A percentile compares a stretch with the other conserved stretches of the same genome.
These are phyloP conservation scores for Leccinum disarticulatum DNA, from an alignment of 768 basidiomycete genomes.

Conservation along the genomic window DNA sequence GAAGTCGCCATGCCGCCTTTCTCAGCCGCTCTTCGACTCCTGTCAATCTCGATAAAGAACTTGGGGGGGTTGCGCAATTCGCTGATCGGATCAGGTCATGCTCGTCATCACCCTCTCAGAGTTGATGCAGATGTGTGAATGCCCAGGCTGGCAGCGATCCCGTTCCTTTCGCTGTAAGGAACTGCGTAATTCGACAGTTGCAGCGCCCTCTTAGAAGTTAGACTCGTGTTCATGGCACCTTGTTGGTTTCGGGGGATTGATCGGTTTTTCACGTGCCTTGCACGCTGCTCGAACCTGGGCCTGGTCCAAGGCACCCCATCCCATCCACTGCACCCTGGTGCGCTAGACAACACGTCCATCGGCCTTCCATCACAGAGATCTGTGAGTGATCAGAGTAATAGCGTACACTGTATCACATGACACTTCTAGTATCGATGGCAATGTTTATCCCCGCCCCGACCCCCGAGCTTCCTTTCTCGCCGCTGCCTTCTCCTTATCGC, in stretches of 20 bases:
- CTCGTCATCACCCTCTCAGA: background rate
- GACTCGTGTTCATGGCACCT: slow-evolving; percentile 28
- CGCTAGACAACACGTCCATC: slow-evolving; percentile 16
- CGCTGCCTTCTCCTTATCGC: slow-evolving; percentile 70
- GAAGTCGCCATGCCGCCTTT: slow-evolving; percentile 26
- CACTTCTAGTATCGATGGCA: background rate
- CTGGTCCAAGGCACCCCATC: slow-evolving; percentile 17
- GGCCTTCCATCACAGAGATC: slow-evolving; percentile 10
- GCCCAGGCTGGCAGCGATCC: background rate
- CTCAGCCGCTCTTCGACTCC: slow-evolving; percentile 17
- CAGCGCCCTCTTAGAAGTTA: slow-evolving; percentile 16
- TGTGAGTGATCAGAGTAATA: slow-evolving; percentile 16
- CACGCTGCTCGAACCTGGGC: slow-evolving; percentile 26
- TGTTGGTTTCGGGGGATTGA: slow-evolving; percentile 28
- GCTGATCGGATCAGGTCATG: background rate
- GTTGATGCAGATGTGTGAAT: background rate
- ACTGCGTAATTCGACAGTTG: background rate
- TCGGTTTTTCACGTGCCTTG: slow-evolving; percentile 30
- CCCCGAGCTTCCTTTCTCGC: slow-evolving; percentile 46
- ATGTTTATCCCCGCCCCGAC: slow-evolving; percentile 29
- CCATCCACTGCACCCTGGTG: slow-evolving; percentile 12
- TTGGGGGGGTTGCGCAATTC: background rate
- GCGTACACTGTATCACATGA: slow-evolving; percentile 16
- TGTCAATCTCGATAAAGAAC: slow-evolving; percentile 23
- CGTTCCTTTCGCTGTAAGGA: slow-evolving; percentile 1